Evolutionary conservation across 257 asterid species (phyloP), one percentile per base, ranked within the genome.

Genomic region (Penstemon newberryi): DNA sequence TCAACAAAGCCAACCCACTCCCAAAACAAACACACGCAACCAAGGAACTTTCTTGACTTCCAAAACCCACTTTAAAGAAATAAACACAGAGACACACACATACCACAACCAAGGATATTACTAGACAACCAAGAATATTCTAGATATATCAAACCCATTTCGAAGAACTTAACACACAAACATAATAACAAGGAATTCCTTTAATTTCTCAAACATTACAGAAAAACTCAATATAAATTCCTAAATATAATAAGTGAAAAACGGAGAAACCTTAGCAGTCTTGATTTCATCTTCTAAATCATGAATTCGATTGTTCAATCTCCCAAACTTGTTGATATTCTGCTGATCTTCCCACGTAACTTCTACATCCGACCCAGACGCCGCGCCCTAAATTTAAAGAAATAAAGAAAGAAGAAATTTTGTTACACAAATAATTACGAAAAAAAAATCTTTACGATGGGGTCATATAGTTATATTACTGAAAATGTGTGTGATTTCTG

Each of bases 291-390:
- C 99, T 11, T 91, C 92, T 40, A 94, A 86, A 57, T 91, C 97
- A 71, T 94, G 99, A 51, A 89, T 84, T 55, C 96, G 88, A 43
- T 87, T 94, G 79, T 94, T 94, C 63, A 94, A 78, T 78, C 96
- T 79, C 39, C 96, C 91, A 54, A 94, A 94, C 72, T 91, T 86
- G 80, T 91, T 94, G 77, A 94, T 94, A 53, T 90, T 94, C 85
- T 87, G 97, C 79, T 94, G 99, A 79, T 94, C 99, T 64, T 83
- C 95, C 99, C 97, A 94, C 8, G 96, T 94, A 72, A 94, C 97
- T 76, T 88, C 96, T 38, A 79, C 45, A 6, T 85, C 97, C 10
- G 96, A 87, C 45, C 83, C 89, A 52, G 92, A 84, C 36, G 87
- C 60, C 71, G 92, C 91, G 37, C 90, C 87, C 97, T 91, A 63